Evolutionary conservation across 2,329 filamentous ascomycete species (phyloP).

Genomic region (Coleophoma cylindrospora): DNA sequence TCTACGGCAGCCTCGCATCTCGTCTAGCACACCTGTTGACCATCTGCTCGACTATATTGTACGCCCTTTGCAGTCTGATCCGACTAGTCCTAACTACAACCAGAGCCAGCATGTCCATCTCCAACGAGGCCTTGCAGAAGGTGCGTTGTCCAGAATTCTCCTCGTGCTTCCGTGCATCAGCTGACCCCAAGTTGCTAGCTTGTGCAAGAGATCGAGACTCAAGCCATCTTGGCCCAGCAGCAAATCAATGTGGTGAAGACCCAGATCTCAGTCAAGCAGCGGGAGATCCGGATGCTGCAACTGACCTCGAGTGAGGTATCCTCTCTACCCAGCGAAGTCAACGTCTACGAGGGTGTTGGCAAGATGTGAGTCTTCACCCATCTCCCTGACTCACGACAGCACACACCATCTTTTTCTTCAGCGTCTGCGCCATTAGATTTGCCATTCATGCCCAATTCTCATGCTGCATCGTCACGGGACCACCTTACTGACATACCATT

Average conservation of each 20-base stretch:
- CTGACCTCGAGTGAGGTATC: conserved; percentile 80
- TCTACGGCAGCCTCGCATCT: no score
- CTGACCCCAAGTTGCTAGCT: conserved; percentile 47
- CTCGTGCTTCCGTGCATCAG: conserved; percentile 2
- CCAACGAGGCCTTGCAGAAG: conserved; percentile 92
- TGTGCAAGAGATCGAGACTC: conserved; percentile 88
- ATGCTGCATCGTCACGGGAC: conserved; percentile 4
- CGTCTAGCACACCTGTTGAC: no score
- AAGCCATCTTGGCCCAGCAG: conserved; percentile 83
- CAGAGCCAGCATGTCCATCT: conserved; percentile 72
- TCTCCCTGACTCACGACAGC: no score
- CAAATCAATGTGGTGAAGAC: conserved; percentile 83
- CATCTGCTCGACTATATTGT: no score
- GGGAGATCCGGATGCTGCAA: conserved; percentile 83
- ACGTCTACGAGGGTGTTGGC: conserved; percentile 89
- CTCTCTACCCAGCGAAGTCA: conserved; percentile 68
- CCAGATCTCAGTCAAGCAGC: conserved; percentile 79
- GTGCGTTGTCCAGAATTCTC: conserved; percentile 36
- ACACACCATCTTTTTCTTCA: conserved; percentile 8
- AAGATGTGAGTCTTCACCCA: conserved; percentile 69
- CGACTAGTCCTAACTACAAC: conserved; percentile 1
- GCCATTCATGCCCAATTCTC: conserved; percentile 8
- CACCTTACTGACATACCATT: neutral
- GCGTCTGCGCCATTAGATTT: neutral
- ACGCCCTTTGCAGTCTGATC: no score